A percentile compares a stretch with the other conserved stretches of the same genome.
Evolutionary conservation across 192 early-diverging fungal species (phyloP).

Genomic region (Dissophora ornata): DNA sequence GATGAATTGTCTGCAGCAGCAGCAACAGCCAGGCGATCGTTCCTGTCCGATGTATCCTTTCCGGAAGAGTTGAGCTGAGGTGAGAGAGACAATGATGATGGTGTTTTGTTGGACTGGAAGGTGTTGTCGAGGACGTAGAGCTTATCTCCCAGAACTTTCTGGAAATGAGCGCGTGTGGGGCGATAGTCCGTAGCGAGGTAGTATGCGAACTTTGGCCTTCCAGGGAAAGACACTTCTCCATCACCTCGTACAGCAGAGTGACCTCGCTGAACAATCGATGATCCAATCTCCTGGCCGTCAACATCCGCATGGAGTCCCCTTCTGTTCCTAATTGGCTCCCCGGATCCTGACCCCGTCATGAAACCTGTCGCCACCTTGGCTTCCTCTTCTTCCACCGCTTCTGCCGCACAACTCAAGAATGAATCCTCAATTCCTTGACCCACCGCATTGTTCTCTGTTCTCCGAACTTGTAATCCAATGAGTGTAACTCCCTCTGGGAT

Average conservation of each 20-base stretch:
- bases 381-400: slow-evolving; percentile 41
- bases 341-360: background rate
- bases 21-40: too few relatives aligned
- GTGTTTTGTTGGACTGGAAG: slow-evolving; percentile 15
- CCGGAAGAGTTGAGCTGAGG: background rate
- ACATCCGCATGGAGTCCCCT: background rate
- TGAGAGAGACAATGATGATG: background rate
- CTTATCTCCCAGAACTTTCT: slow-evolving; percentile 26
- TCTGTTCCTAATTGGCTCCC: background rate
- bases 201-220: slow-evolving; percentile 22
- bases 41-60: too few relatives aligned
- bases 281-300: too few relatives aligned
- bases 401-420: slow-evolving; percentile 37
- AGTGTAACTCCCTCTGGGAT: slow-evolving; percentile 28
- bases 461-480: slow-evolving; percentile 42
- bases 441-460: slow-evolving; percentile 52
- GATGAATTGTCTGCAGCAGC: too few relatives aligned
- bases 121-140: slow-evolving; percentile 47
- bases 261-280: too few relatives aligned
- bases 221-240: background rate
- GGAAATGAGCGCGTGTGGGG: slow-evolving; percentile 45
- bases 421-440: slow-evolving; percentile 49
- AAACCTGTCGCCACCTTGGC: background rate
- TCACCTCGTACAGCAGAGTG: too few relatives aligned
- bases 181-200: slow-evolving; percentile 49